These are phyloP conservation scores for Mallotus nudiflorus DNA, from an alignment of 345 rosid species.

Conservation along the genomic window DNA sequence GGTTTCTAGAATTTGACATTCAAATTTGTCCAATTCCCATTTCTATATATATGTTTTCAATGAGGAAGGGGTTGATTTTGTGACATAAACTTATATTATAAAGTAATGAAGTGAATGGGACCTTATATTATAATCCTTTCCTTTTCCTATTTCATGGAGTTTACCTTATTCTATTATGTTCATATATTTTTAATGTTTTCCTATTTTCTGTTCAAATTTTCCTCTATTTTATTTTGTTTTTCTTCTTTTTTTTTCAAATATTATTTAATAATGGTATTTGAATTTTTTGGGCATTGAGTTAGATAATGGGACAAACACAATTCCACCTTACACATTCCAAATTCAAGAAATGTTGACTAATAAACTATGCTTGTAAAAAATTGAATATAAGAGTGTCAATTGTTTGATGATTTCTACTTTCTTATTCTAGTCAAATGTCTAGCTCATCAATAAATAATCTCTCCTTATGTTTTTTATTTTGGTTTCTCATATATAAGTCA, in stretches of 20 bases:
- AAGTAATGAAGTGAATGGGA: background rate
- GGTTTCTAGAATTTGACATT: slow-evolving; percentile 1
- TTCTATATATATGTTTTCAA: background rate
- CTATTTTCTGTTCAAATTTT: too few relatives aligned
- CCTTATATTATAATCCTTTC: background rate
- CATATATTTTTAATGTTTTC: background rate
- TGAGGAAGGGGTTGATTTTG: background rate
- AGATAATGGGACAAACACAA: background rate
- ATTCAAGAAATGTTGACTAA: too few relatives aligned
- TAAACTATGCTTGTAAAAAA: too few relatives aligned
- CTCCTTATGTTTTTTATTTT: too few relatives aligned
- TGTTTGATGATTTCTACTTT: too few relatives aligned
- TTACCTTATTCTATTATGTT: background rate
- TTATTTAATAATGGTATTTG: background rate
- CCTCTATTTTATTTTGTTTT: background rate
- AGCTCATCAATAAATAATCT: too few relatives aligned
- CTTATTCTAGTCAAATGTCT: too few relatives aligned
- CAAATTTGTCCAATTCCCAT: background rate
- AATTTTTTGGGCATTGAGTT: background rate
- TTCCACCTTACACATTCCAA: background rate
- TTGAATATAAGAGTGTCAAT: too few relatives aligned
- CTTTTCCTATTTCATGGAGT: background rate
- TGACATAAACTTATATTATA: background rate
- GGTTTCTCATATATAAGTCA: too few relatives aligned
- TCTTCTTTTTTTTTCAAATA: background rate